Conservation (phyloP, 2,329 filamentous ascomycete genomes). For the Talaromyces funiculosus region DNA sequence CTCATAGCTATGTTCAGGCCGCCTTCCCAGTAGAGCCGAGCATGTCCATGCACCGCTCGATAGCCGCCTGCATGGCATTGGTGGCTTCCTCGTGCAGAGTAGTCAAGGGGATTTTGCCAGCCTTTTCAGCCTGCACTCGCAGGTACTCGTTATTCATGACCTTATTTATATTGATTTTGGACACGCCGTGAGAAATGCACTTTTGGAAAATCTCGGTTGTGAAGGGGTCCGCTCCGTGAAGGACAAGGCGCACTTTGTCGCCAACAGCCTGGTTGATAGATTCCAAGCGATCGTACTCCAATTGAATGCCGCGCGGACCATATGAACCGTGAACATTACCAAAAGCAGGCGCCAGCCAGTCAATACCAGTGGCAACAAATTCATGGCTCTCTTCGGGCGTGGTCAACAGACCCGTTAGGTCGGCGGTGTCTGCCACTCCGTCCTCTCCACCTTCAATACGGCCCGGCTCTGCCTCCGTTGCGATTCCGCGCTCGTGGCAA, state of each 20-base stretch:
- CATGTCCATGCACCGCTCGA: constrained; percentile 54
- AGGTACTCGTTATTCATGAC: constrained; percentile 51
- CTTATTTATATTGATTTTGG: constrained; percentile 57
- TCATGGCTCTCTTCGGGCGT: constrained; percentile 64
- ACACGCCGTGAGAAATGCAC: constrained; percentile 52
- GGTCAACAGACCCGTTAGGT: constrained; percentile 59
- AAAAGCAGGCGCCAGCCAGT: constrained; percentile 69
- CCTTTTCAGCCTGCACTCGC: constrained; percentile 44
- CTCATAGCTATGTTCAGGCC: constrained; percentile 16
- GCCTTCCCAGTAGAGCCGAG: constrained; percentile 37
- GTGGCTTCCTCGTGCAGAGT: constrained; percentile 52
- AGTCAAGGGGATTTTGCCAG: constrained; percentile 49
- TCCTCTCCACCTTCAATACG: constrained; percentile 70
- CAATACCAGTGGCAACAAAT: constrained; percentile 66
- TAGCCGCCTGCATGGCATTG: constrained; percentile 49
- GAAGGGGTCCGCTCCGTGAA: constrained; percentile 57
- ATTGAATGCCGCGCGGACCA: constrained; percentile 56
- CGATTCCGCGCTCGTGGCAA: constrained; percentile 60
- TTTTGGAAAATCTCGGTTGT: constrained; percentile 49
- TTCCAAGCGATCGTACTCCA: constrained; percentile 54
- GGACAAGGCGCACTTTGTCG: constrained; percentile 47
- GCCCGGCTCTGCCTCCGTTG: constrained; percentile 66
- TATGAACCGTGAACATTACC: constrained; percentile 73
- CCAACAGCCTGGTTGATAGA: constrained; percentile 47
- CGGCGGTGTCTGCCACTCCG: constrained; percentile 62